Percentiles rank a stretch among this genome's conserved stretches.
Evolutionary conservation across 805 yeast species (phyloP).

Genomic region (Blastobotrys peoriensis): DNA sequence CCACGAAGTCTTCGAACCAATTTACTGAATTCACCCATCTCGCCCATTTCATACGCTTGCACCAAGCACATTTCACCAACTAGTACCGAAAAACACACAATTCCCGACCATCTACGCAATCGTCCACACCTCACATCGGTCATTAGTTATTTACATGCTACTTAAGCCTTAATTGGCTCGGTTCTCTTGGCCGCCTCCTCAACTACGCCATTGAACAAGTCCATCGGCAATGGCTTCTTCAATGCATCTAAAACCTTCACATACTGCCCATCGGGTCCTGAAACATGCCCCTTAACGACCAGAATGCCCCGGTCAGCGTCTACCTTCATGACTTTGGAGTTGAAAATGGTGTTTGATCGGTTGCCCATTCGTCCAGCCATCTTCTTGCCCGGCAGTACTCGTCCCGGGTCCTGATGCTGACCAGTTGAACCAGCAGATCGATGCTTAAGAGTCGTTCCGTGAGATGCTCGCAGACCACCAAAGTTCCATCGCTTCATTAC

Average conservation of each 20-base stretch:
- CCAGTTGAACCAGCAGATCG: conserved; percentile 98
- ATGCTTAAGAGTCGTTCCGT: conserved; percentile 91
- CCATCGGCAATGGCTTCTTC: conserved; percentile 22
- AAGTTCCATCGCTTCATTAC: conserved; percentile 95
- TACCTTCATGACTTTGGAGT: conserved; percentile 67
- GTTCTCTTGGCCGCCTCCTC: not conserved
- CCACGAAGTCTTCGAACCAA: no score
- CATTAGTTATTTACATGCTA: conserved; percentile 1
- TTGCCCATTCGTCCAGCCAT: conserved; percentile 99
- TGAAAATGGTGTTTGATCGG: conserved; percentile 63
- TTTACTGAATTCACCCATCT: no score
- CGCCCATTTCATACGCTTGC: no score
- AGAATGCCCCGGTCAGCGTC: conserved; percentile 78
- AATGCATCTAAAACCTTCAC: conserved; percentile 78
- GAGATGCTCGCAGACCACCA: conserved; percentile 83
- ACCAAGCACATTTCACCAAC: no score
- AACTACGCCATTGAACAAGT: not conserved
- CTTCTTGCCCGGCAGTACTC: conserved; percentile 92
- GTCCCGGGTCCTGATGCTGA: conserved; percentile 91
- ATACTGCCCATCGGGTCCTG: conserved; percentile 76
- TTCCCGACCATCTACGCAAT: no score
- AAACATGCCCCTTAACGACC: conserved; percentile 81
- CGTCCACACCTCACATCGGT: no score
- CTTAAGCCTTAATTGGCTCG: not conserved
- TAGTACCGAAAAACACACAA: no score